Evolutionary conservation across 768 basidiomycete species (phyloP).

Genomic region (Cantharellus cinnabarinus): DNA sequence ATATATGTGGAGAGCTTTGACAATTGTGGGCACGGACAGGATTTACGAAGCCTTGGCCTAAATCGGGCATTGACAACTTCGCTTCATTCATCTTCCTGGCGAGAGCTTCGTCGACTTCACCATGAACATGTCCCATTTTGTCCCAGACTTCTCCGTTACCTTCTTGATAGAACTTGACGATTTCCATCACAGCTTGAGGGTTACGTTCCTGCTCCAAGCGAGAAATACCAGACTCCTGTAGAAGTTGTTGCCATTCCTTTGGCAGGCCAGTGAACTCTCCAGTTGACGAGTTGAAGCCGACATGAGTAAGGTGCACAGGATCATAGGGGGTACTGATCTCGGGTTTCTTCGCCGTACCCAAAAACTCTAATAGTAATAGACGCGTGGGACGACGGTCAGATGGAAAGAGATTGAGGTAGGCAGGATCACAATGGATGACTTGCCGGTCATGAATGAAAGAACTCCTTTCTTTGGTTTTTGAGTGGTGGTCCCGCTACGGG

Average conservation of each 20-base stretch:
- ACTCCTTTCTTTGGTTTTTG: conserved; percentile 9
- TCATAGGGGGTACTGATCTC: conserved; percentile 98
- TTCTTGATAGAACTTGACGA: conserved; percentile 97
- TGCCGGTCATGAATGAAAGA: conserved; percentile 8
- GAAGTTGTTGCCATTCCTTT: conserved; percentile 95
- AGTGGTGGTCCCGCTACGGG: conserved; percentile 7
- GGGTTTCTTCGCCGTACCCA: conserved; percentile 52
- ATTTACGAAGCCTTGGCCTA: conserved; percentile 27
- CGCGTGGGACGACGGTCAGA: not conserved
- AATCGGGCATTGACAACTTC: not conserved
- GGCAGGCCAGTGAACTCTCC: conserved; percentile 96
- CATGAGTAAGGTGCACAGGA: conserved; percentile 96
- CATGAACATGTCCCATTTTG: conserved; percentile 49
- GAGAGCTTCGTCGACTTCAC: conserved; percentile 11
- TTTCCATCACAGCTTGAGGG: conserved; percentile 94
- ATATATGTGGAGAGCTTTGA: not conserved
- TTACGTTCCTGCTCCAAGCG: conserved; percentile 91
- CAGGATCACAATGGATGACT: not conserved
- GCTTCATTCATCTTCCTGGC: not conserved
- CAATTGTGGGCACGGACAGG: conserved; percentile 26
- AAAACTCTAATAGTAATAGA: conserved; percentile 28
- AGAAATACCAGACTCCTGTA: conserved; percentile 87
- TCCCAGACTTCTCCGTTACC: conserved; percentile 52
- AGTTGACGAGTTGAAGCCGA: conserved; percentile 96
- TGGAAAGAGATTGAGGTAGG: not conserved